These are phyloP conservation scores for Flammula alnicola DNA, from an alignment of 1,284 basidiomycete genomes.

Conservation along the genomic window DNA sequence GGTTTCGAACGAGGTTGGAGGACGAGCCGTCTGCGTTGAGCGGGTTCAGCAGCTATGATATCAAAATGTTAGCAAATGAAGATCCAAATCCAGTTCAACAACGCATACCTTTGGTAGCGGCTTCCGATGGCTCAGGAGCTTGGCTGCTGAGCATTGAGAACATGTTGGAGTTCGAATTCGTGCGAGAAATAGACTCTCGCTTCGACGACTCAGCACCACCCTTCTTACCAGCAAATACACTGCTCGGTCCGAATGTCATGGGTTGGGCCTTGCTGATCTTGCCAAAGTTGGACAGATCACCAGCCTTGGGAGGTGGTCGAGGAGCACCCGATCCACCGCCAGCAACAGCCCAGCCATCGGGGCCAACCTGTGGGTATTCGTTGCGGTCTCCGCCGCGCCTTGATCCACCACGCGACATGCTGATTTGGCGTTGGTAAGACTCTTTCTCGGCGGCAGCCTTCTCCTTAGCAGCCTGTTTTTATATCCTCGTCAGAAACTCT, in stretches of 20 bases:
- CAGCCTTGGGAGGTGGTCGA: constrained; percentile 76
- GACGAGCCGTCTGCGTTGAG: constrained; percentile 77
- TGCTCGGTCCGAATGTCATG: constrained; percentile 79
- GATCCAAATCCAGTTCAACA: constrained; percentile 39
- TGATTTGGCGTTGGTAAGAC: constrained; percentile 47
- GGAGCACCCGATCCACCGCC: constrained; percentile 57
- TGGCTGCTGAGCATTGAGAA: constrained; percentile 73
- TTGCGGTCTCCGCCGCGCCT: constrained; percentile 84
- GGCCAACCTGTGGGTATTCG: constrained; percentile 51
- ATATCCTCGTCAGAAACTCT: constrained; percentile 15
- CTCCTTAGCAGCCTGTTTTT: constrained; percentile 58
- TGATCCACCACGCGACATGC: constrained; percentile 74
- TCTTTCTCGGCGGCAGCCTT: constrained; percentile 72
- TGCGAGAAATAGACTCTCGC: constrained; percentile 76
- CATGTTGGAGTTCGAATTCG: constrained; percentile 85
- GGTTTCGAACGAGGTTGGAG: constrained; percentile 56
- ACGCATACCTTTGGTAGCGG: constrained; percentile 48
- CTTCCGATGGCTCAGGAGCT: constrained; percentile 55
- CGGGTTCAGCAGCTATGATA: constrained; percentile 31
- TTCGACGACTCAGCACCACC: constrained; percentile 49
- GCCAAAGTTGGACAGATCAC: constrained; percentile 88
- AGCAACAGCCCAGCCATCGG: constrained; percentile 91
- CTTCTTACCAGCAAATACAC: constrained; percentile 78
- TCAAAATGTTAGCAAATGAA: constrained; percentile 43
- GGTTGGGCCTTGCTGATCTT: constrained; percentile 76